Conservation (phyloP, 306 rosid genomes). For the Leucaena leucocephala region DNA sequence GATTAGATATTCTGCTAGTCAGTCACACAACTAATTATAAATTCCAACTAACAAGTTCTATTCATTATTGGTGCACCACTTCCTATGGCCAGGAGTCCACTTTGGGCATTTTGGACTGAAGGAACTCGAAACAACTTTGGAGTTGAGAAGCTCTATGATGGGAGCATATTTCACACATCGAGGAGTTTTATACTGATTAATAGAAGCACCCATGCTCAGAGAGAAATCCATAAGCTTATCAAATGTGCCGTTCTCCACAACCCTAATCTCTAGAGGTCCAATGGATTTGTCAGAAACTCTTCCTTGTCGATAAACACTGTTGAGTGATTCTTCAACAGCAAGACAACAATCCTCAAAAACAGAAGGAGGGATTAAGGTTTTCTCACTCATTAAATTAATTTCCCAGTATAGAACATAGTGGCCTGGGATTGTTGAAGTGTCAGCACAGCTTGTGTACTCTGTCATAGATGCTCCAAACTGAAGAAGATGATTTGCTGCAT, state of each 20-base stretch:
- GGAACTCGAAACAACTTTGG: conserved; percentile 37
- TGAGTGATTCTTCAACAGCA: conserved; percentile 47
- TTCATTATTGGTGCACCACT: conserved; percentile 12
- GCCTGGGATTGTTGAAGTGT: conserved; percentile 47
- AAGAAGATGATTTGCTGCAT: conserved; percentile 42
- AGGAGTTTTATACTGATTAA: conserved; percentile 60
- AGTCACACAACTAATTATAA: not conserved
- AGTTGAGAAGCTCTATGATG: conserved; percentile 45
- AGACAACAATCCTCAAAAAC: conserved; percentile 51
- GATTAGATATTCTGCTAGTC: not conserved
- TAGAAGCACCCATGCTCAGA: conserved; percentile 49
- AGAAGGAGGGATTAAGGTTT: conserved; percentile 39
- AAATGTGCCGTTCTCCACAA: conserved; percentile 53
- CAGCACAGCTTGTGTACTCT: conserved; percentile 57
- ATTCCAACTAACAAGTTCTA: not conserved
- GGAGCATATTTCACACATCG: conserved; percentile 46
- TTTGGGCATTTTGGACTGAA: conserved; percentile 50
- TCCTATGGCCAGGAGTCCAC: conserved; percentile 50
- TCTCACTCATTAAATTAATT: conserved; percentile 24
- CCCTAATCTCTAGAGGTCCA: conserved; percentile 53
- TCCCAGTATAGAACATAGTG: conserved; percentile 61
- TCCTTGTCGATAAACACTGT: conserved; percentile 49
- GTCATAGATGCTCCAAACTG: conserved; percentile 33
- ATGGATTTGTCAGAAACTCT: conserved; percentile 52
- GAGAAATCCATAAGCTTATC: conserved; percentile 57